These are phyloP conservation scores for Arthrobotrys sinensis DNA, from an alignment of 2,329 filamentous ascomycete species.

Conservation along the genomic window DNA sequence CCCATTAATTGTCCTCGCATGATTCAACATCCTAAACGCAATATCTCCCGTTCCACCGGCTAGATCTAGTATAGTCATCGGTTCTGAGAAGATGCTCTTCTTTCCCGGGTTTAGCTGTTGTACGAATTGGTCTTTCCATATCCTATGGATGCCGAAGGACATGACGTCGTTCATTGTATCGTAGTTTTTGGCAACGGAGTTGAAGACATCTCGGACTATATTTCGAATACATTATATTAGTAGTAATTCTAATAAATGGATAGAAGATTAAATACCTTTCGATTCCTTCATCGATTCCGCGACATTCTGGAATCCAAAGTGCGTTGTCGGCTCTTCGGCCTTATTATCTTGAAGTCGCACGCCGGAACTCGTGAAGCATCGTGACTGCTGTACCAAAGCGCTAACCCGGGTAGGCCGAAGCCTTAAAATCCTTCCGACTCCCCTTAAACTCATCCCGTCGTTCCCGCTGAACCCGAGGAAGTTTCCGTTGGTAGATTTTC, in stretches of 20 bases:
- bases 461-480: slow-evolving; percentile 1
- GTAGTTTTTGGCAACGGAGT: slow-evolving; percentile 92
- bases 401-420: slow-evolving; percentile 32
- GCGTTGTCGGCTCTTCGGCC: slow-evolving; percentile 71
- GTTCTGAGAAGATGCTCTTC: slow-evolving; percentile 68
- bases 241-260: neutral
- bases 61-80: slow-evolving; percentile 87
- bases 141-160: slow-evolving; percentile 94
- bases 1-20: slow-evolving; percentile 83
- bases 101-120: slow-evolving; percentile 87
- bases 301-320: slow-evolving; percentile 92
- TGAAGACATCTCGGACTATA: slow-evolving; percentile 87
- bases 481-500: slow-evolving; percentile 2
- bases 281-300: slow-evolving; percentile 83
- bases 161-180: slow-evolving; percentile 99
- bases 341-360: slow-evolving; percentile 46
- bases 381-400: slow-evolving; percentile 28
- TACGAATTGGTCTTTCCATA: slow-evolving; percentile 99
- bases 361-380: slow-evolving; percentile 41
- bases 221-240: slow-evolving; percentile 4
- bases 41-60: slow-evolving; percentile 98
- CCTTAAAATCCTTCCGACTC: slow-evolving; percentile 33
- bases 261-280: slow-evolving; percentile 69
- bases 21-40: slow-evolving; percentile 94
- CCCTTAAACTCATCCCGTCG: slow-evolving; percentile 53